phyloP scores from a whole-genome alignment of 164 flowering plant genomes.

The Tetracentron sinense region DNA sequence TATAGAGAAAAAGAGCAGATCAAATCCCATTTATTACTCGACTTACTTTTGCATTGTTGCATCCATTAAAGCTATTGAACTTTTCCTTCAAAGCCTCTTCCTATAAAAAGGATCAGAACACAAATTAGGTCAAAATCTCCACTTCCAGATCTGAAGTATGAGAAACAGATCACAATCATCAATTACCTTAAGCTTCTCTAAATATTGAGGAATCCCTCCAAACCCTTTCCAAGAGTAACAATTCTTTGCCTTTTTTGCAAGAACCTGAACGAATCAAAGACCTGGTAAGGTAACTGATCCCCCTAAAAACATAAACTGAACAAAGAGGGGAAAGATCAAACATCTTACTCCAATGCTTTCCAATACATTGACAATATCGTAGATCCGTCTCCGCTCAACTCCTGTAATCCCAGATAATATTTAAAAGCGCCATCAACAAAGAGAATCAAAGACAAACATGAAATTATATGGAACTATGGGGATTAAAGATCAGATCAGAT shows the following conservation, averaged over 20 bases:
- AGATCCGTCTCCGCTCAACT: slow-evolving; percentile 95
- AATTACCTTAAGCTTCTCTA: slow-evolving; percentile 62
- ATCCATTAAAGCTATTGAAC: slow-evolving; percentile 4
- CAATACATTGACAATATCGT: slow-evolving; percentile 90
- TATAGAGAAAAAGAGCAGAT: too few species aligned
- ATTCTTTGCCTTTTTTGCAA: slow-evolving; percentile 80
- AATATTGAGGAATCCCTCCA: slow-evolving; percentile 64
- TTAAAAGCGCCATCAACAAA: background rate
- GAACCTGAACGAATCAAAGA: slow-evolving; percentile 42
- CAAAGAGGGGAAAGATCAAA: background rate
- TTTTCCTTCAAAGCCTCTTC: slow-evolving; percentile 55
- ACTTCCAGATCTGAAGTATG: too few species aligned
- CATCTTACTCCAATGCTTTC: slow-evolving; percentile 89
- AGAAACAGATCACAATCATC: background rate
- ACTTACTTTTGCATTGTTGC: slow-evolving; percentile 44
- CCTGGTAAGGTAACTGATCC: background rate
- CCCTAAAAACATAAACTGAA: background rate
- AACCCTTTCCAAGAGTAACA: slow-evolving; percentile 87
- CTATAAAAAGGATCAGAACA: slow-evolving; percentile 26
- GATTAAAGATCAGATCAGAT: background rate
- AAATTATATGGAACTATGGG: background rate
- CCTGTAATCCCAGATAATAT: slow-evolving; percentile 52
- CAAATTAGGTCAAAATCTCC: too few species aligned
- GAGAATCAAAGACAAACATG: background rate
- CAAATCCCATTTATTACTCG: too few species aligned